Evolutionary conservation across 495 filamentous ascomycete genomes (phyloP).

Genomic region (Trichodelitschia bisporula): DNA sequence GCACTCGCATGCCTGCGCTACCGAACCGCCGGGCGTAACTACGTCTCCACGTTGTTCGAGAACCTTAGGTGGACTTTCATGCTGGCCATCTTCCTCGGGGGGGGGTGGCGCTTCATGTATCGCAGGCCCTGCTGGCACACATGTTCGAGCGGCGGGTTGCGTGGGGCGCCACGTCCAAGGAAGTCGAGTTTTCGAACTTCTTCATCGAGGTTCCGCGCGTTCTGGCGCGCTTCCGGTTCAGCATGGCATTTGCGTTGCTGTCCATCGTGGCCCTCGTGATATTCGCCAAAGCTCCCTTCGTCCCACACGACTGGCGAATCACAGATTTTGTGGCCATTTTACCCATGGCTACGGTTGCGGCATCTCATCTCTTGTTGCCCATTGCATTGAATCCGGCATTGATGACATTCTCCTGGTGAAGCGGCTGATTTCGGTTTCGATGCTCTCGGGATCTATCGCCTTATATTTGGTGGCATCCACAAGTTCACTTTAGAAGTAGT

Average conservation of each 20-base stretch:
- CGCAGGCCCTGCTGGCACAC: slow-evolving; percentile 21
- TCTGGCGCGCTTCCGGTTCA: slow-evolving; percentile 52
- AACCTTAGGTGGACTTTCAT: slow-evolving; percentile 20
- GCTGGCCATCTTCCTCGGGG: slow-evolving; percentile 24
- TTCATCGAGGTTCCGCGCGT: slow-evolving; percentile 63
- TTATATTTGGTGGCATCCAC: no score
- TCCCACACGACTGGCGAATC: slow-evolving; percentile 44
- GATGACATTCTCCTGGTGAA: slow-evolving; percentile 69
- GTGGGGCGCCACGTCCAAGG: slow-evolving; percentile 25
- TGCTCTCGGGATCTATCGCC: no score
- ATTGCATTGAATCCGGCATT: slow-evolving; percentile 53
- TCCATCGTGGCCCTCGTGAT: slow-evolving; percentile 42
- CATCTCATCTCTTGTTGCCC: slow-evolving; percentile 43
- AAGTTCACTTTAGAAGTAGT: no score
- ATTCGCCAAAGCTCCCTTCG: slow-evolving; percentile 34
- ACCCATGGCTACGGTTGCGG: slow-evolving; percentile 48
- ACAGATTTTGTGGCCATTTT: slow-evolving; percentile 59
- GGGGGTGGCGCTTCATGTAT: slow-evolving; percentile 23
- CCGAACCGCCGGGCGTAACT: slow-evolving; percentile 17
- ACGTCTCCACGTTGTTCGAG: slow-evolving; percentile 13
- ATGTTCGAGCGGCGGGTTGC: slow-evolving; percentile 25
- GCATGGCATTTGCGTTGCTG: slow-evolving; percentile 35
- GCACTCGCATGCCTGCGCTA: slow-evolving; percentile 23
- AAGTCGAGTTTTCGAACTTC: slow-evolving; percentile 48
- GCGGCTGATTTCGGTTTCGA: slow-evolving; percentile 6